These are phyloP conservation scores for Zelonia costaricensis DNA, from an alignment of 208 protist genomes.

Conservation along the genomic window DNA sequence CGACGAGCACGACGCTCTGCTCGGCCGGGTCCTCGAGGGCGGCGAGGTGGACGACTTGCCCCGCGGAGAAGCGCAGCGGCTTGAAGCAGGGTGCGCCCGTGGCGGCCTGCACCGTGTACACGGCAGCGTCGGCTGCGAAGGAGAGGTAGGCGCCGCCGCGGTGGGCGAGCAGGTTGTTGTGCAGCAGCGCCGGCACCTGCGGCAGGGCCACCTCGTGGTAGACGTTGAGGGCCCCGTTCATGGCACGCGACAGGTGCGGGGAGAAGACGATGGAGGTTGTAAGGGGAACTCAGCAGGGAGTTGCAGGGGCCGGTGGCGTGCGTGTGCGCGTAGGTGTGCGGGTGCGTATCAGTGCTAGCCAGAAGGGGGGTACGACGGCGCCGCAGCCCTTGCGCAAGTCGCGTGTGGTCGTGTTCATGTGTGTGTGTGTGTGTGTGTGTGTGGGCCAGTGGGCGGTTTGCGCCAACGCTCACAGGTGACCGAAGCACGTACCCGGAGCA, in stretches of 20 bases:
- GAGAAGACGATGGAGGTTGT: too few relatives aligned
- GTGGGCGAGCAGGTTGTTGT: slow-evolving; percentile 50
- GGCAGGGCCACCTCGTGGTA: slow-evolving; percentile 16
- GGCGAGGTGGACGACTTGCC: slow-evolving; percentile 3
- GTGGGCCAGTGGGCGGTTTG: background rate
- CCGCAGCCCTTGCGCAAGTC: too few relatives aligned
- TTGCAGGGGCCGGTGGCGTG: background rate
- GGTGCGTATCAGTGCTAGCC: background rate
- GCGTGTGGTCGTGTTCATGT: background rate
- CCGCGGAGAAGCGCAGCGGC: slow-evolving; percentile 8
- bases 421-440: background rate
- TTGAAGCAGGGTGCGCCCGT: slow-evolving; percentile 25
- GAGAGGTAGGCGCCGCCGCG: slow-evolving; percentile 14
- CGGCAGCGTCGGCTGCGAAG: slow-evolving; percentile 23
- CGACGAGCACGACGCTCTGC: slow-evolving; percentile 22
- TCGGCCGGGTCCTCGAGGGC: slow-evolving; percentile 6
- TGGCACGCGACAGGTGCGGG: background rate
- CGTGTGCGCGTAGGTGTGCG: background rate
- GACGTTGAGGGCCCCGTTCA: background rate
- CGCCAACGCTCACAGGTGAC: too few relatives aligned
- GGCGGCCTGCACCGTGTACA: slow-evolving; percentile 28
- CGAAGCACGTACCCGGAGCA: too few relatives aligned
- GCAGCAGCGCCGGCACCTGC: slow-evolving; percentile 30
- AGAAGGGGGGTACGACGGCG: too few relatives aligned
- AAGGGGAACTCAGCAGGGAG: too few relatives aligned